Evolutionary conservation across 2,329 filamentous ascomycete genomes (phyloP).

Genomic region (Dactylellina haptotyla): DNA sequence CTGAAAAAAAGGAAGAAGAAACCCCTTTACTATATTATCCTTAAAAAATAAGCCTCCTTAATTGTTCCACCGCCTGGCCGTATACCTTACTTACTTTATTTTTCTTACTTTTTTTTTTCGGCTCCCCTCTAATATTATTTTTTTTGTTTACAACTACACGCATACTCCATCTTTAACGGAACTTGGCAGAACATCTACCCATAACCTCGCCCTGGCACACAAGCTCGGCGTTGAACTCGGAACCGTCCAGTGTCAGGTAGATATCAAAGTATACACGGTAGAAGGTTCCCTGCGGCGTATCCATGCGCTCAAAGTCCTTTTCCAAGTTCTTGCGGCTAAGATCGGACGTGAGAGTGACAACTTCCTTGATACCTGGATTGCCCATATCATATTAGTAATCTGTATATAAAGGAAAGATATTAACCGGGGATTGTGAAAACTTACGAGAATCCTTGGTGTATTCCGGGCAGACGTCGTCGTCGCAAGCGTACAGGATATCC

Average conservation of each 20-base stretch:
- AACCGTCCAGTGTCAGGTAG: slow-evolving; percentile 94
- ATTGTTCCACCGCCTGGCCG: background rate
- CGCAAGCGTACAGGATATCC: slow-evolving; percentile 95
- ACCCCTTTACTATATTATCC: background rate
- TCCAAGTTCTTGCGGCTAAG: slow-evolving; percentile 97
- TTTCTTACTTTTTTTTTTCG: background rate
- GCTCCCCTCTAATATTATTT: background rate
- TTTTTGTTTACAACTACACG: background rate
- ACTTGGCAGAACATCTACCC: slow-evolving; percentile 92
- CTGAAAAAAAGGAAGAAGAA: background rate
- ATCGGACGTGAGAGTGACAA: slow-evolving; percentile 96
- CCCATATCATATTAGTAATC: slow-evolving; percentile 6
- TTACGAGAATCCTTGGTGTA: slow-evolving; percentile 99
- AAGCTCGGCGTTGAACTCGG: slow-evolving; percentile 96
- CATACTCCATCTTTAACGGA: slow-evolving; percentile 61
- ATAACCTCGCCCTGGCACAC: slow-evolving; percentile 99
- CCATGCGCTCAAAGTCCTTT: slow-evolving; percentile 99
- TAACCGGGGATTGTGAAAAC: slow-evolving; percentile 63
- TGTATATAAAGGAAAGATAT: background rate
- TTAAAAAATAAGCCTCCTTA: background rate
- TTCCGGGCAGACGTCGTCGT: slow-evolving; percentile 96
- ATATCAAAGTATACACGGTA: slow-evolving; percentile 84
- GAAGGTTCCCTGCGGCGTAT: slow-evolving; percentile 95
- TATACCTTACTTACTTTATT: background rate
- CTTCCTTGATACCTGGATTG: slow-evolving; percentile 89